Conservation (phyloP, 2,329 filamentous ascomycete genomes). For the Tolypocladium amazonense region DNA sequence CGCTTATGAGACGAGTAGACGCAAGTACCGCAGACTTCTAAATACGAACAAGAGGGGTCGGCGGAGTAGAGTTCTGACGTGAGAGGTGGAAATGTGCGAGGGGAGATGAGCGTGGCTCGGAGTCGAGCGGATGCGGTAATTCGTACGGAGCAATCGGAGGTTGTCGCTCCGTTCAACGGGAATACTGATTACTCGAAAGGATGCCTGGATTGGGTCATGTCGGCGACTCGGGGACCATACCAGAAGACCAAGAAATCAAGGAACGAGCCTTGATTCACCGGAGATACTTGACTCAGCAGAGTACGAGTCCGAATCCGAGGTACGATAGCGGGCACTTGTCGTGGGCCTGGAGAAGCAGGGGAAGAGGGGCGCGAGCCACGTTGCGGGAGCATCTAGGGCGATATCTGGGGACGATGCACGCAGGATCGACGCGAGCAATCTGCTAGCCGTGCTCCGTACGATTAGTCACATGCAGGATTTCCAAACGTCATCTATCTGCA, state of each 20-base stretch:
- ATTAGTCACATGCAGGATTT: not conserved
- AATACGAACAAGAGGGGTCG: not conserved
- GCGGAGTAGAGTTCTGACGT: not conserved
- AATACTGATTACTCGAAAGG: too few relatives aligned
- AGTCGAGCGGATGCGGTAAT: not conserved
- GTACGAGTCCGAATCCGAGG: not conserved
- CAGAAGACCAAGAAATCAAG: not conserved
- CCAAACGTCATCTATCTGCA: not conserved
- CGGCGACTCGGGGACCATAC: not conserved
- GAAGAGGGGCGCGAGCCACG: not conserved
- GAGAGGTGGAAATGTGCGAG: not conserved
- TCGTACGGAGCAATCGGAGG: not conserved
- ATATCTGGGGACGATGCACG: not conserved
- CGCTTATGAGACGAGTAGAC: not conserved
- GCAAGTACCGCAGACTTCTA: not conserved
- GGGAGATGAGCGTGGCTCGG: not conserved
- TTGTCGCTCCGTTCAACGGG: too few relatives aligned
- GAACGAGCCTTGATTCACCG: not conserved
- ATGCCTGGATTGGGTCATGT: not conserved
- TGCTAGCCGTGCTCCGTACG: not conserved
- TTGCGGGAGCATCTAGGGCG: not conserved
- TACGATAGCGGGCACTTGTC: accelerated
- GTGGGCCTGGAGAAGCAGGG: not conserved
- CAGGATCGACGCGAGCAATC: not conserved
- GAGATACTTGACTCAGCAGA: not conserved